Evolutionary conservation across 176 grass and related monocot genomes (phyloP).

Genomic region (Ensete glaucum): DNA sequence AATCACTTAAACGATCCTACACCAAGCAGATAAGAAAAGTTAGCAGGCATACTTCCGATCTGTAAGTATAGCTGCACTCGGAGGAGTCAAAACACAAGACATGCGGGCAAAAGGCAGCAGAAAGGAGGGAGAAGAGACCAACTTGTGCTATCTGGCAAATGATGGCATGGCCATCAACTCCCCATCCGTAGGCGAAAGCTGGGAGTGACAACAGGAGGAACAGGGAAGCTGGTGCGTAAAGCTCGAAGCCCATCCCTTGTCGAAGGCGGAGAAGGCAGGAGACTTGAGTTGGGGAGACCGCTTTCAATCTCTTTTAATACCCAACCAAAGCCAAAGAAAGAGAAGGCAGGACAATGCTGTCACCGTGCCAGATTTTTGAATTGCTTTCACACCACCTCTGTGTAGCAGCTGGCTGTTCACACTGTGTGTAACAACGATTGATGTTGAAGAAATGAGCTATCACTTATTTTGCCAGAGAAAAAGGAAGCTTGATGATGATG

Average conservation of each 20-base stretch:
- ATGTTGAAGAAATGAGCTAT: no score
- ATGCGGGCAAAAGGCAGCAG: background rate
- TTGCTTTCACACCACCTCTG: background rate
- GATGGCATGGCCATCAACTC: slow-evolving; percentile 42
- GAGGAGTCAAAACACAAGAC: no score
- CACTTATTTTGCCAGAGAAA: no score
- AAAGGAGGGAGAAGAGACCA: background rate
- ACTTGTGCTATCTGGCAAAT: slow-evolving; percentile 58
- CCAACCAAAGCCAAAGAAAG: background rate
- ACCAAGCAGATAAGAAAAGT: background rate
- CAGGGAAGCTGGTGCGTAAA: background rate
- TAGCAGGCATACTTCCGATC: background rate
- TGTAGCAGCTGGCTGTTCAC: no score
- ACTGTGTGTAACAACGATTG: no score
- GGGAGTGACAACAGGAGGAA: slow-evolving; percentile 21
- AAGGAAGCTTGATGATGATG: no score
- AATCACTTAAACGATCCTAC: background rate
- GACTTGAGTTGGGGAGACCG: background rate
- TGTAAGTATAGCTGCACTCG: no score
- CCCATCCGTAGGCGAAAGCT: slow-evolving; percentile 32
- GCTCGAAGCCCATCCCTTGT: background rate
- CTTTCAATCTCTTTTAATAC: background rate
- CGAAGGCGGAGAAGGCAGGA: background rate
- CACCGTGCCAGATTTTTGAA: background rate
- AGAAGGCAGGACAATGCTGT: background rate